Percentiles rank a stretch among this genome's conserved stretches.
These are phyloP conservation scores for Arthrobotrys sinensis DNA, from an alignment of 2,329 filamentous ascomycete species.

Conservation along the genomic window DNA sequence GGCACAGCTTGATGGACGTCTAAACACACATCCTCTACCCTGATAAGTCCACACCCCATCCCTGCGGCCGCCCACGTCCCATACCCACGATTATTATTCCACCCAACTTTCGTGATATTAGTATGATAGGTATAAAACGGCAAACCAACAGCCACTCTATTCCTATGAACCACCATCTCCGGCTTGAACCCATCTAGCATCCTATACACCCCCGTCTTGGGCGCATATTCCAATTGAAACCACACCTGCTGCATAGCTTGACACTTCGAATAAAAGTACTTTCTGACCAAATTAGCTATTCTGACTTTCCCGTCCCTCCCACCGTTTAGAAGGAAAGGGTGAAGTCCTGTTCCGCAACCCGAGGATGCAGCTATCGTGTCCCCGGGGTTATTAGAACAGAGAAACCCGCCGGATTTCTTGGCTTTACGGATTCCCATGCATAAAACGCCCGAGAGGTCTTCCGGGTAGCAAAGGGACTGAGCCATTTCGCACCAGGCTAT, in stretches of 20 bases:
- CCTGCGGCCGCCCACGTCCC: conserved; percentile 72
- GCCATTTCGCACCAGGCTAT: conserved; percentile 59
- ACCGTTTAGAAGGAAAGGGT: conserved; percentile 70
- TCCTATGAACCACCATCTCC: conserved; percentile 62
- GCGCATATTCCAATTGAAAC: conserved; percentile 70
- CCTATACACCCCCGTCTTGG: conserved; percentile 61
- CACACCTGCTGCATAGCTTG: conserved; percentile 70
- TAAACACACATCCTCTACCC: conserved; percentile 70
- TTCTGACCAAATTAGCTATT: conserved; percentile 69
- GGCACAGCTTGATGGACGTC: conserved; percentile 36
- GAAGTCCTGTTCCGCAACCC: conserved; percentile 68
- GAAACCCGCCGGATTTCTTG: conserved; percentile 54
- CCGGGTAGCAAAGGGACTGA: conserved; percentile 57
- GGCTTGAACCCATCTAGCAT: conserved; percentile 64
- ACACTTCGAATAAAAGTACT: conserved; percentile 68
- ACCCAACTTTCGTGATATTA: conserved; percentile 69
- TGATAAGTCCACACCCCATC: conserved; percentile 70
- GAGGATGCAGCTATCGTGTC: conserved; percentile 65
- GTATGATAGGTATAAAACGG: conserved; percentile 69
- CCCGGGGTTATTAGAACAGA: conserved; percentile 56
- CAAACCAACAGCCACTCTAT: conserved; percentile 46
- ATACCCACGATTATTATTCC: conserved; percentile 71
- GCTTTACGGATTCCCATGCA: conserved; percentile 61
- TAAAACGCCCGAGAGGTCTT: conserved; percentile 66
- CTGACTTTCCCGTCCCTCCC: conserved; percentile 69